Evolutionary conservation across 1,284 basidiomycete genomes (phyloP).

Genomic region (Heterobasidion occidentale): DNA sequence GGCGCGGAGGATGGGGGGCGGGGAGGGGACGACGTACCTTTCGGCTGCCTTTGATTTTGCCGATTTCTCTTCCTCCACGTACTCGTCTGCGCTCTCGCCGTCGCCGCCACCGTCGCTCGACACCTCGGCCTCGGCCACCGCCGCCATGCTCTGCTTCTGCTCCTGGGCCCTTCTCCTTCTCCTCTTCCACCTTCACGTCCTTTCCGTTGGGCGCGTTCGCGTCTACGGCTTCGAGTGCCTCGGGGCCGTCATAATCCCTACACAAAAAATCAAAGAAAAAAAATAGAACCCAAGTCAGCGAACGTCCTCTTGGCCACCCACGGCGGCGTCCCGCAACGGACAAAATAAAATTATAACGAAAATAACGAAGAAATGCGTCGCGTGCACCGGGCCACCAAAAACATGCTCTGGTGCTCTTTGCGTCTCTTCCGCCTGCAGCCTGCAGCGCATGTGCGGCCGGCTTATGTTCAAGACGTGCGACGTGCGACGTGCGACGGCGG

Average conservation of each 20-base stretch:
- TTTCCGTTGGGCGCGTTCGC: constrained; percentile 9
- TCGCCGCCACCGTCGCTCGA: constrained; percentile 28
- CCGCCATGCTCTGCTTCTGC: not conserved
- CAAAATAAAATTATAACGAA: not conserved
- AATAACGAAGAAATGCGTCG: too few species aligned
- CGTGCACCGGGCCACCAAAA: too few species aligned
- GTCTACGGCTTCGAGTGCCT: constrained; percentile 31
- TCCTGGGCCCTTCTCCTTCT: constrained; percentile 13
- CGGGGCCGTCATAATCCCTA: constrained; percentile 66
- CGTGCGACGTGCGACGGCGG: too few species aligned
- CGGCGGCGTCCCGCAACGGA: not conserved
- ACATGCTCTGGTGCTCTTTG: too few species aligned
- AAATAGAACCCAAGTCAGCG: not conserved
- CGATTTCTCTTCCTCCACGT: constrained; percentile 38
- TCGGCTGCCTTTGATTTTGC: constrained; percentile 18
- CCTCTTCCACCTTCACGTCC: constrained; percentile 5
- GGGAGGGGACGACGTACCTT: constrained; percentile 33
- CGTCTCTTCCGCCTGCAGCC: too few species aligned
- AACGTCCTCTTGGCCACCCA: not conserved
- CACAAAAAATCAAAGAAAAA: constrained; percentile 11
- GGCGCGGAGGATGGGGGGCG: not conserved
- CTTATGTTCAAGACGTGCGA: too few species aligned
- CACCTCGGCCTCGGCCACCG: constrained; percentile 26
- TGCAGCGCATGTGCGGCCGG: too few species aligned
- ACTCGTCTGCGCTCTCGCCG: constrained; percentile 60